phyloP scores from a whole-genome alignment of 2,329 filamentous ascomycete genomes.

The Nannizzia gypsea region DNA sequence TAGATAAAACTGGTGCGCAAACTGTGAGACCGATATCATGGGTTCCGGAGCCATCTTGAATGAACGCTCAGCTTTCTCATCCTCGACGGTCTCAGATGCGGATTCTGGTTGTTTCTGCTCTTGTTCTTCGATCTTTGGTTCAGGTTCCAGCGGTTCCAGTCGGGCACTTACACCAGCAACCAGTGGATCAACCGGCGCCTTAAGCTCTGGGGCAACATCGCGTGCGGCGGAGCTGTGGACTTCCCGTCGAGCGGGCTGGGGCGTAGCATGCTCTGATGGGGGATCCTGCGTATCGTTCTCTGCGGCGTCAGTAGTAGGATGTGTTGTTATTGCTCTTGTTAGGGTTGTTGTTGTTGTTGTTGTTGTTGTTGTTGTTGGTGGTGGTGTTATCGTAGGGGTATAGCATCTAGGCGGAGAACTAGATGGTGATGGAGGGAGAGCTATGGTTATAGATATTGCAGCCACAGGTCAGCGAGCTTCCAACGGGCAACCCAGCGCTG shows the following conservation, averaged over 20 bases:
- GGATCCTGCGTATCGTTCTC: conserved; percentile 14
- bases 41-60: neutral
- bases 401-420: conserved; percentile 26
- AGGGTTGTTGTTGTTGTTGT: no score
- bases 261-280: neutral
- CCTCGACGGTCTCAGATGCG: neutral
- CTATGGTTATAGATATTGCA: conserved; percentile 9
- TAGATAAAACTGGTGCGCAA: conserved; percentile 32
- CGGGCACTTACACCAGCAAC: neutral
- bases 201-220: conserved; percentile 4
- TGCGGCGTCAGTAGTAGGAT: conserved; percentile 16
- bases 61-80: neutral
- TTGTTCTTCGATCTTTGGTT: neutral
- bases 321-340: no score
- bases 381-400: conserved; percentile 15
- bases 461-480: neutral
- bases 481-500: neutral
- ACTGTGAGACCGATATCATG: conserved; percentile 33
- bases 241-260: neutral
- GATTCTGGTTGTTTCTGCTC: neutral
- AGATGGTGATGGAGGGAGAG: conserved; percentile 22
- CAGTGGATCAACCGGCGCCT: neutral
- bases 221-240: neutral
- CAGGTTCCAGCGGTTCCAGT: neutral
- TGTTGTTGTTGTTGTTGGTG: neutral